A percentile compares a stretch with the other conserved stretches of the same genome.
Evolutionary conservation across 352 stramenopile species (phyloP).

Genomic region (Pilasporangium apinafurcum): DNA sequence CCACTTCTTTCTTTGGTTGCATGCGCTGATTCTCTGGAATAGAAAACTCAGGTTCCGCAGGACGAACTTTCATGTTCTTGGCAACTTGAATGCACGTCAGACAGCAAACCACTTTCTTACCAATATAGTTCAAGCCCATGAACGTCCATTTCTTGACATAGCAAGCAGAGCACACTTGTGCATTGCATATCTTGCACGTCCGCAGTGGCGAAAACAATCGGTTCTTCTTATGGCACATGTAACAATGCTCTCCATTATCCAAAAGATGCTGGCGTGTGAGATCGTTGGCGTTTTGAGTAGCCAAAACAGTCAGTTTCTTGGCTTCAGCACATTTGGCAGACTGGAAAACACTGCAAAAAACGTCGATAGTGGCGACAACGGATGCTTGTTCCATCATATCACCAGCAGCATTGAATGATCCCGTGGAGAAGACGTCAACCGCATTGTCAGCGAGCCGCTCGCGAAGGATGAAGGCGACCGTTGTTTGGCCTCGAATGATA

Average conservation of each 20-base stretch:
- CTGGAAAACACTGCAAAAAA: conserved; percentile 21
- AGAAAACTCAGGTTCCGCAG: conserved; percentile 15
- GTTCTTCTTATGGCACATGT: conserved; percentile 10
- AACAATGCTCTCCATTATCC: too few species aligned
- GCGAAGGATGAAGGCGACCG: conserved; percentile 25
- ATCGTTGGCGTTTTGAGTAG: conserved; percentile 12
- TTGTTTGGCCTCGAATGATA: conserved; percentile 21
- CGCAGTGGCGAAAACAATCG: conserved; percentile 6
- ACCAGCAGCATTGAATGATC: conserved; percentile 30
- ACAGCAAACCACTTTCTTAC: conserved; percentile 15
- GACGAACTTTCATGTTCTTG: conserved; percentile 17
- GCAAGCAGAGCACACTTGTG: conserved; percentile 11
- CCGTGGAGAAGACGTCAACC: conserved; percentile 32
- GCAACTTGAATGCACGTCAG: conserved; percentile 9
- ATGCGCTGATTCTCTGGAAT: conserved; percentile 9
- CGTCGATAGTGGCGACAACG: conserved; percentile 16
- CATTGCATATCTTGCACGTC: conserved; percentile 12
- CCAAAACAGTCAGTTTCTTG: conserved; percentile 47
- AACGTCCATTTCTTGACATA: conserved; percentile 20
- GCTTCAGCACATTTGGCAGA: conserved; percentile 32
- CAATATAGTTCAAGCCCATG: conserved; percentile 5
- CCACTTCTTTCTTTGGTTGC: too few species aligned
- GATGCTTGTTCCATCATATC: conserved; percentile 20
- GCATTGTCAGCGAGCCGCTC: conserved; percentile 20
- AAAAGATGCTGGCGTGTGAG: too few species aligned